A percentile compares a stretch with the other conserved stretches of the same genome.
phyloP scores from a whole-genome alignment of 495 filamentous ascomycete genomes.

The Chaetomidium leptoderma region DNA sequence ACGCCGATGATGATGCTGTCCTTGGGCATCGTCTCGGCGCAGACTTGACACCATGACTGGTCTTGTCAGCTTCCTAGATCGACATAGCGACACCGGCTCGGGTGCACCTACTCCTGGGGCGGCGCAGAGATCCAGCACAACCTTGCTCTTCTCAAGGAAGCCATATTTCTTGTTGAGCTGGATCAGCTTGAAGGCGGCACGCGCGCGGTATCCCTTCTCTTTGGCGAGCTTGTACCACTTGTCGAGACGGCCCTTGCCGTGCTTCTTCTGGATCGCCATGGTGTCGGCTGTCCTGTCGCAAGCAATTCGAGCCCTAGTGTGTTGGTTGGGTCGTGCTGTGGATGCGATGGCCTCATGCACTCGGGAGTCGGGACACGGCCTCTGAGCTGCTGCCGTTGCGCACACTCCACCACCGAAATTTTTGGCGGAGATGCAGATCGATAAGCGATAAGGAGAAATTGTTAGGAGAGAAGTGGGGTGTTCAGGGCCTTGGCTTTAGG shows the following conservation, averaged over 20 bases:
- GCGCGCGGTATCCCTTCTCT: constrained; percentile 94
- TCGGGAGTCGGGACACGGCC: not conserved
- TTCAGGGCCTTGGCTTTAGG: not conserved
- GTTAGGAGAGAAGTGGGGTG: constrained; percentile 10
- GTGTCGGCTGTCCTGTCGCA: constrained; percentile 15
- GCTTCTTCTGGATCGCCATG: constrained; percentile 99
- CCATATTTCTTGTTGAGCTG: constrained; percentile 99
- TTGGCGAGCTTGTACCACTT: constrained; percentile 90
- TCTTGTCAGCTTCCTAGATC: constrained; percentile 20
- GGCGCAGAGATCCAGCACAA: constrained; percentile 93
- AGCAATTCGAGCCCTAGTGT: constrained; percentile 6
- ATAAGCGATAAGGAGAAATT: constrained; percentile 30
- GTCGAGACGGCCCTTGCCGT: constrained; percentile 98
- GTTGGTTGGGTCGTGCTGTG: constrained; percentile 10
- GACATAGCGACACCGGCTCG: not conserved
- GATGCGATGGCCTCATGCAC: not conserved
- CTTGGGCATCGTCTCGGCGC: constrained; percentile 87
- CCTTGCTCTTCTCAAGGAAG: constrained; percentile 94
- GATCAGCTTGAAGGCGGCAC: constrained; percentile 97
- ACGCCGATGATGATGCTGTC: constrained; percentile 91
- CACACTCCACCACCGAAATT: constrained; percentile 23
- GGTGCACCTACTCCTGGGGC: constrained; percentile 74
- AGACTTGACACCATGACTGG: constrained; percentile 97
- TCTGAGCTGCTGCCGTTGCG: not conserved
- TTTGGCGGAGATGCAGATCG: constrained; percentile 21